Base-by-base conservation (phyloP, 805 yeast species). In the Clavispora santaluciae region DNA sequence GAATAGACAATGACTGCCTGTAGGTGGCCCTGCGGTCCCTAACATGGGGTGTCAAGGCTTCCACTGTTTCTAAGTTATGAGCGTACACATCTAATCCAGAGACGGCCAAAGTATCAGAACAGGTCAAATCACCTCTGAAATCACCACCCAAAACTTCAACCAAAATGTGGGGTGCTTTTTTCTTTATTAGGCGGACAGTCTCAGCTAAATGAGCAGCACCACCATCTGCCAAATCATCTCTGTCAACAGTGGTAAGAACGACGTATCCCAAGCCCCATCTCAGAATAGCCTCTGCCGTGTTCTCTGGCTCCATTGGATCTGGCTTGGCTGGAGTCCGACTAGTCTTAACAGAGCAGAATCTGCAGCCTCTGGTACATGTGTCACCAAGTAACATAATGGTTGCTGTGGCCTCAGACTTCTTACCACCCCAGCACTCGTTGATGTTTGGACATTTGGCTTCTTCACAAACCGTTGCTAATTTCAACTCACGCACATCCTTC, bases 381-480 rank as follows among this genome's bases (percentile, higher is more conserved):
- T 93, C 99, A 46, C 99, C 99, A 76, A 93, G 75, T 43, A 93
- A 72, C 99, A 93, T 93, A 53, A 93, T 93, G 2, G 99, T 93
- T 5, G 96, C 96, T 6, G 96, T 88, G 3, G 99, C 97, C 48
- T 88, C 91, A 6, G 91, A 79, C 61, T 90, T 83, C 55, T 82
- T 79, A 22, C 99, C 99, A 41, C 99, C 98, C 99, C 99, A 93
- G 65, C 99, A 93, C 62, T 93, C 99, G 39, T 98, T 96, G 47
- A 93, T 93, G 61, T 93, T 93, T n/a, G 99, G 99, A 66, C 99
- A 93, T 58, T 93, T 83, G 4, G 99, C 99, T 58, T 93, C 99
- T 64, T 93, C 98, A 66, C 99, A 93, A 22, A 93, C 99, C 0
- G 99, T 93, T 26, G 96, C 84, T 38, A 93, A 70, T 49, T 88